Evolutionary conservation across 1,284 basidiomycete species (phyloP), one percentile per base, ranked within the genome.

Genomic region (Cutaneotrichosporon sp.): DNA sequence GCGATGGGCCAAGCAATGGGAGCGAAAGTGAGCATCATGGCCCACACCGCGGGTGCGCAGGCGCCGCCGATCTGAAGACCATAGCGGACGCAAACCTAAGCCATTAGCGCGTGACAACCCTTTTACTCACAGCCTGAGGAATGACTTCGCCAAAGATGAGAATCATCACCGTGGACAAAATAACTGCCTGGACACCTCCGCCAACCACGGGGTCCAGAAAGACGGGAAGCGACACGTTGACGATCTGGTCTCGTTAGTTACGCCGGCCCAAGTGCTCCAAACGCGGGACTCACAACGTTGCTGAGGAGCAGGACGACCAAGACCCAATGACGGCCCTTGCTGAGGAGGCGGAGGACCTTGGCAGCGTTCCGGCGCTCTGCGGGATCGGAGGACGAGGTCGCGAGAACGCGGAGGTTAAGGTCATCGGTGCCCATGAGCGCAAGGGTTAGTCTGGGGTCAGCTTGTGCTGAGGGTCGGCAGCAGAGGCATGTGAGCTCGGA

Each of bases 341-440:
- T 82, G 79, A 97, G 86, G 2, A 97, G 83, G n/a, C 81, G 82
- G 49, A 93, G 79, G 1, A 95, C 92, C 82, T 86, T 90, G 67
- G 84, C 83, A 0, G 91, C 92, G 64, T 92, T 88, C 60, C 78
- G 75, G 69, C 86, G 84, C 77, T 93, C 90, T 51, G 76, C 82
- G 1, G 81, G 72, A 72, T 93, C 86, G 22, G 88, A 89, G 0
- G 92, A 94, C 1, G 90, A 91, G 0, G 88, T 85, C 0, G 90
- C 84, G 30, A 96, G 83, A 0, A 97, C 94, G 32, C 91, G 88
- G 21, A 97, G 84, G 74, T 97, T 93, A 51, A 97, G 85, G 71
- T 94, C 90, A 73, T 98, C 95, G 21, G 97, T 86, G 2, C 95
- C 94, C 94, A 97, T 97, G 36, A 97, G 83, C 6, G 91, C 94